Conservation (phyloP, 2,329 filamentous ascomycete genomes). For the Neonectria neomacrospora region DNA sequence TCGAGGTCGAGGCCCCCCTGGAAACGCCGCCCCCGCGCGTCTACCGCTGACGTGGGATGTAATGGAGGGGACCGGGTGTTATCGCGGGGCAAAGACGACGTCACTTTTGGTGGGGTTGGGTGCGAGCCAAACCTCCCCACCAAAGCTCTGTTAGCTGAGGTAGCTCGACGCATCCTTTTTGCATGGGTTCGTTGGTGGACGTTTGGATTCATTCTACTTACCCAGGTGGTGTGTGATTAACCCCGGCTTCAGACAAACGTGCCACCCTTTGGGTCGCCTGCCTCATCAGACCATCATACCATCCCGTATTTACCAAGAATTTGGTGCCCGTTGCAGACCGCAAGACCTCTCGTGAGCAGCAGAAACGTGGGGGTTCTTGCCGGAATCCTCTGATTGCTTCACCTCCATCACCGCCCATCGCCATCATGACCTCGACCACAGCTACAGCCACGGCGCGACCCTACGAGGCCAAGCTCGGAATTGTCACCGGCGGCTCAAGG, state of each 20-base stretch:
- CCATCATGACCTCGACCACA: conserved; percentile 31
- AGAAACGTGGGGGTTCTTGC: background rate
- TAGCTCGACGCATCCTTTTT: background rate
- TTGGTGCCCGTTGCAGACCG: background rate
- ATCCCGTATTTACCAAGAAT: background rate
- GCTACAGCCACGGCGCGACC: conserved; percentile 36
- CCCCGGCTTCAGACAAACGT: background rate
- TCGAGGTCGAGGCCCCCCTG: too few relatives aligned
- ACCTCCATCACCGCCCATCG: background rate
- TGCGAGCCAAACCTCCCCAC: conserved; percentile 25
- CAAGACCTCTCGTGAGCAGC: background rate
- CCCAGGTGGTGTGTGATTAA: background rate
- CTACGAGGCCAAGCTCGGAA: conserved; percentile 49
- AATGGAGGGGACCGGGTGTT: conserved; percentile 2
- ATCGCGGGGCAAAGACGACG: conserved; percentile 28
- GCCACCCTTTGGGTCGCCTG: background rate
- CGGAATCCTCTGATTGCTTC: background rate
- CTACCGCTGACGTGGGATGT: conserved; percentile 13
- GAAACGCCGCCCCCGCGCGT: conserved; percentile 13
- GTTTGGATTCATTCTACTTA: background rate
- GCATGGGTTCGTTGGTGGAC: background rate
- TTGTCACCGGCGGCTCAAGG: conserved; percentile 50
- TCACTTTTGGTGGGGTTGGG: conserved; percentile 30
- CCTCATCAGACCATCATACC: conserved; percentile 3
- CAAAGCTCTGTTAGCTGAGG: conserved; percentile 9